phyloP scores from a whole-genome alignment of 768 basidiomycete genomes.

The Candolleomyces efflorescens region DNA sequence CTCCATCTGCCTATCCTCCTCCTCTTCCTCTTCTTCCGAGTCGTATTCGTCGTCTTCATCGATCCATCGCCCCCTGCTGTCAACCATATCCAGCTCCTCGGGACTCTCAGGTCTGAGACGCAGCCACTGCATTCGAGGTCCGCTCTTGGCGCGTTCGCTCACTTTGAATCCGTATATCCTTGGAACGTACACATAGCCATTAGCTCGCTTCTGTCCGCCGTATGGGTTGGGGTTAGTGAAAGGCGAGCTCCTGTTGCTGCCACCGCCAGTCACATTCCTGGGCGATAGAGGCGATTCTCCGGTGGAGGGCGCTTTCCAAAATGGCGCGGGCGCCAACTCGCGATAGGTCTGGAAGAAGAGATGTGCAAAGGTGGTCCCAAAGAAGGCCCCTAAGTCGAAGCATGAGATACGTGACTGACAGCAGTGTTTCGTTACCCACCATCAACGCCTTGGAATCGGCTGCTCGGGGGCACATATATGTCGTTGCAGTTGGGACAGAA shows the following conservation, averaged over 20 bases:
- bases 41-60: constrained; percentile 55
- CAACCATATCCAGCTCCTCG: constrained; percentile 80
- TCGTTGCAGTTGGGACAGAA: constrained; percentile 99
- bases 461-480: constrained; percentile 92
- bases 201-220: constrained; percentile 85
- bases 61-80: constrained; percentile 89
- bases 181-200: constrained; percentile 83
- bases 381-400: constrained; percentile 78
- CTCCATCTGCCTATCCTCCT: constrained; percentile 77
- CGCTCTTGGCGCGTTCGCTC: constrained; percentile 89
- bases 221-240: constrained; percentile 87
- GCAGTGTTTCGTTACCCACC: constrained; percentile 45
- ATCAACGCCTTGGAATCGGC: constrained; percentile 93
- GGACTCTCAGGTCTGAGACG: constrained; percentile 78
- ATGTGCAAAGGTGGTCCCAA: constrained; percentile 98
- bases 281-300: constrained; percentile 59
- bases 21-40: constrained; percentile 69
- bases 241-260: constrained; percentile 46
- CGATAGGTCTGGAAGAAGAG: constrained; percentile 98
- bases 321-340: constrained; percentile 90
- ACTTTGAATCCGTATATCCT: constrained; percentile 98
- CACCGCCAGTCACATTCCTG: constrained; percentile 45
- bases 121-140: constrained; percentile 97
- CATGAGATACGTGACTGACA: neutral
- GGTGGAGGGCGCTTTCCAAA: constrained; percentile 69